Evolutionary conservation across 2,329 filamentous ascomycete species (phyloP).

Genomic region (Alternaria sp.): DNA sequence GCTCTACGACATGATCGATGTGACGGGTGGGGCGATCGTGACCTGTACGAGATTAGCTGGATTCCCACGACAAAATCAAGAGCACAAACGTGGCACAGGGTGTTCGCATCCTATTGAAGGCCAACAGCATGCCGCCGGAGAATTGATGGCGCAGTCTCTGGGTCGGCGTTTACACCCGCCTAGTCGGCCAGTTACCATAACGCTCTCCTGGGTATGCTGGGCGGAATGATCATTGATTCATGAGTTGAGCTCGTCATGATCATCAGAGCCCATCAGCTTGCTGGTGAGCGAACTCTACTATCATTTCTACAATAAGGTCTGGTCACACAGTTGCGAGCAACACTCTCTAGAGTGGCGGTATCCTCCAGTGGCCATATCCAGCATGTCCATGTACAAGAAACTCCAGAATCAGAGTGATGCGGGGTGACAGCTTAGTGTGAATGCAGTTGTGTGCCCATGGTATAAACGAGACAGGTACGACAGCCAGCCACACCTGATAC

Average conservation of each 20-base stretch:
- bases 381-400: neutral
- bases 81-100: neutral
- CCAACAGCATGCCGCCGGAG: neutral
- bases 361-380: neutral
- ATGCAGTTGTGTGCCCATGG: neutral
- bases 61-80: neutral
- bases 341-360: neutral
- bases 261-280: neutral
- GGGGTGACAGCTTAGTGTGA: neutral
- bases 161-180: neutral
- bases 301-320: neutral
- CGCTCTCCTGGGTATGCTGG: neutral
- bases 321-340: neutral
- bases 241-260: slow-evolving; percentile 2
- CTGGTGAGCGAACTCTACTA: neutral
- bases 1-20: slow-evolving; percentile 5
- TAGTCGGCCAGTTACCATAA: neutral
- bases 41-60: neutral
- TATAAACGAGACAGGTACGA: neutral
- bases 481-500: slow-evolving; percentile 2
- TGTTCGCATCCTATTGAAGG: neutral
- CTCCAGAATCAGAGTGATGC: neutral
- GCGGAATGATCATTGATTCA: neutral
- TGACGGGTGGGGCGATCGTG: slow-evolving; percentile 6
- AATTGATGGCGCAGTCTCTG: neutral